A percentile compares a stretch with the other conserved stretches of the same genome.
phyloP scores from a whole-genome alignment of 2,329 filamentous ascomycete species.

The Hortaea sp. region DNA sequence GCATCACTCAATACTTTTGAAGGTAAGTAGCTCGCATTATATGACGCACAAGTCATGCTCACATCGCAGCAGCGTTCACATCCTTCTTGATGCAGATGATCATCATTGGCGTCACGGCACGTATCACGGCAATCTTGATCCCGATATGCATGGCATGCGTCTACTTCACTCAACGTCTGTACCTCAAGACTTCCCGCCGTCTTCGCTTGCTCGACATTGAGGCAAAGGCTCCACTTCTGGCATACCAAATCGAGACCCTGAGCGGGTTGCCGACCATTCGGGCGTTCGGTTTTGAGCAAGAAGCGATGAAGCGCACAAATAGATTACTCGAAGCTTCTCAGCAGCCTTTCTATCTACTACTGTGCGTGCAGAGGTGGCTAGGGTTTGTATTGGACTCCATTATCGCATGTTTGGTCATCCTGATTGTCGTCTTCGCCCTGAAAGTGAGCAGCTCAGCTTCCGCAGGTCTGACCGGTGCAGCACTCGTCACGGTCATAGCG shows the following conservation, averaged over 20 bases:
- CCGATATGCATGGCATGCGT: slow-evolving; percentile 8
- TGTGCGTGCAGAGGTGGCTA: slow-evolving; percentile 36
- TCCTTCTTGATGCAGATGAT: background rate
- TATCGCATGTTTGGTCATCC: background rate
- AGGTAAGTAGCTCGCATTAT: too few species aligned
- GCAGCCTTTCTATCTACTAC: slow-evolving; percentile 35
- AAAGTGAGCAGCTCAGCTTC: too few species aligned
- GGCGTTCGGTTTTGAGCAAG: slow-evolving; percentile 38
- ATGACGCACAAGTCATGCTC: too few species aligned
- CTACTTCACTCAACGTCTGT: slow-evolving; percentile 35
- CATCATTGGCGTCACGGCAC: too few species aligned
- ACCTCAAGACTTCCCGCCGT: slow-evolving; percentile 39
- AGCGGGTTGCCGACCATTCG: slow-evolving; percentile 41
- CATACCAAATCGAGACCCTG: slow-evolving; percentile 43
- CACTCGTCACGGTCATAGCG: background rate
- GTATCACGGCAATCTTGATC: too few species aligned
- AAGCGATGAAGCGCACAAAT: slow-evolving; percentile 11
- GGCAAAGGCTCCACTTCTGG: slow-evolving; percentile 40
- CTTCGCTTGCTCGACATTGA: slow-evolving; percentile 46
- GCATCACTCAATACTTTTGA: slow-evolving; percentile 1
- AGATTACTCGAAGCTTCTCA: slow-evolving; percentile 30
- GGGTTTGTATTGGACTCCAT: slow-evolving; percentile 31
- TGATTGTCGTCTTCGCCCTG: background rate
- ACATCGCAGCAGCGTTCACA: too few species aligned
- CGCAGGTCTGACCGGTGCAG: background rate